Base-by-base conservation (phyloP, 2,329 filamentous ascomycete genomes). In the Colletotrichum karsti region DNA sequence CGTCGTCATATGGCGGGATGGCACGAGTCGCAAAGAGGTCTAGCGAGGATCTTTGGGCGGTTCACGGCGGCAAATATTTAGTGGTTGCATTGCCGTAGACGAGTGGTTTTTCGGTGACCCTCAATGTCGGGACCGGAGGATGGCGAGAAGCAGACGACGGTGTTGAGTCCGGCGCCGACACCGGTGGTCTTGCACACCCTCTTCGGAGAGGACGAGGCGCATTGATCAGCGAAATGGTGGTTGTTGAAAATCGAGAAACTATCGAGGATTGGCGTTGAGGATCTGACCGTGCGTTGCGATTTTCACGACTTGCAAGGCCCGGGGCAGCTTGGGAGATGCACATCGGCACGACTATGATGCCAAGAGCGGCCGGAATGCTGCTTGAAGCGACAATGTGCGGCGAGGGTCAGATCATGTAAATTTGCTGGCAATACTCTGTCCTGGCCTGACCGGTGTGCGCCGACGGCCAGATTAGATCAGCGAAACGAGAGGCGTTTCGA, bases 131-230 rank as follows among this genome's bases (percentile, higher is more conserved):
- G n/a, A 51, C 46, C 26, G 26, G 24, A 4, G 13, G 33, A 18
- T n/a, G 35, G 51, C 35, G n/a, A 55, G 33, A 26, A n/a, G 26
- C 9, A 41, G 20, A 55, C 48, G 55, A 46, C 20, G 18, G 55
- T 51, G 10, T 42, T 33, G 28, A 26, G 22, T 22, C 55, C 41
- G 44, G 42, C 13, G 37, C 33, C 37, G 28, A 37, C 30, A n/a
- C 0, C 3, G 50, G 20, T 10, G 12, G 10, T 20, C 30, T 20
- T 18, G 15, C 8, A 64, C 59, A 67, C 64, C 60, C 44, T 64
- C 64, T 64, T 33, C 51, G 51, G 59, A 50, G 44, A 63, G 35
- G 18, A 67, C 63, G 58, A 63, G 18, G 35, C 28, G 58, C 24
- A 46, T 26, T 42, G 59, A 48, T 22, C n/a, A 20, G 28, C 22